Evolutionary conservation across 2,329 filamentous ascomycete species (phyloP).

Genomic region (Trichophyton verrucosum): DNA sequence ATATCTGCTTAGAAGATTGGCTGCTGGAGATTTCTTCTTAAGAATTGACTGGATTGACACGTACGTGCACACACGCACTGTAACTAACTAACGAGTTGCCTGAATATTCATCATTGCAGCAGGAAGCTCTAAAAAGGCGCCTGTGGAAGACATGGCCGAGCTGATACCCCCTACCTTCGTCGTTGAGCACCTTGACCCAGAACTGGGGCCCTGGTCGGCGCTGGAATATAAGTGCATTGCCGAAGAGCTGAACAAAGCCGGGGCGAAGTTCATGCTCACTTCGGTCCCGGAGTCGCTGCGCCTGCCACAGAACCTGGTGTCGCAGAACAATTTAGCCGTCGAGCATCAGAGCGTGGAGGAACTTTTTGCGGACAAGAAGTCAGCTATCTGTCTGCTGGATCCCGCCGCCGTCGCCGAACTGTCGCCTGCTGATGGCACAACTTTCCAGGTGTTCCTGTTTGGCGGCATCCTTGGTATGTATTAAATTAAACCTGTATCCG

Average conservation of each 20-base stretch:
- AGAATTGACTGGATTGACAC: too few species aligned
- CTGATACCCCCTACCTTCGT: conserved; percentile 46
- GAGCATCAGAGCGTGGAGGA: conserved; percentile 71
- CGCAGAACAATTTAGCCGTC: conserved; percentile 51
- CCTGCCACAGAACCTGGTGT: conserved; percentile 48
- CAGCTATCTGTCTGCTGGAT: conserved; percentile 76
- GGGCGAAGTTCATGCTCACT: conserved; percentile 65
- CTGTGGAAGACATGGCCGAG: not conserved
- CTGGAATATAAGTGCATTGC: conserved; percentile 87
- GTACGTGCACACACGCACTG: too few species aligned
- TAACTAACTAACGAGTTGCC: too few species aligned
- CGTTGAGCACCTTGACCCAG: conserved; percentile 91
- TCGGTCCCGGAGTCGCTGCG: conserved; percentile 59
- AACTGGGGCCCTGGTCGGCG: conserved; percentile 86
- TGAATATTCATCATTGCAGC: too few species aligned
- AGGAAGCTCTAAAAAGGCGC: too few species aligned
- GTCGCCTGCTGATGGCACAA: conserved; percentile 65
- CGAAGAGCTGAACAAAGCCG: conserved; percentile 56
- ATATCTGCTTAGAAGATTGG: too few species aligned
- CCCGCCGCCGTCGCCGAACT: conserved; percentile 72
- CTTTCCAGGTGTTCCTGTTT: conserved; percentile 86
- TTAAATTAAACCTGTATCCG: not conserved
- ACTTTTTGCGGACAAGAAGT: conserved; percentile 60
- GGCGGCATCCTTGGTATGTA: conserved; percentile 78
- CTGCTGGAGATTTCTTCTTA: too few species aligned